Percentiles rank a stretch among this genome's conserved stretches.
phyloP scores from a whole-genome alignment of 1,284 basidiomycete species.

The Lentinula novae-zelandiae region DNA sequence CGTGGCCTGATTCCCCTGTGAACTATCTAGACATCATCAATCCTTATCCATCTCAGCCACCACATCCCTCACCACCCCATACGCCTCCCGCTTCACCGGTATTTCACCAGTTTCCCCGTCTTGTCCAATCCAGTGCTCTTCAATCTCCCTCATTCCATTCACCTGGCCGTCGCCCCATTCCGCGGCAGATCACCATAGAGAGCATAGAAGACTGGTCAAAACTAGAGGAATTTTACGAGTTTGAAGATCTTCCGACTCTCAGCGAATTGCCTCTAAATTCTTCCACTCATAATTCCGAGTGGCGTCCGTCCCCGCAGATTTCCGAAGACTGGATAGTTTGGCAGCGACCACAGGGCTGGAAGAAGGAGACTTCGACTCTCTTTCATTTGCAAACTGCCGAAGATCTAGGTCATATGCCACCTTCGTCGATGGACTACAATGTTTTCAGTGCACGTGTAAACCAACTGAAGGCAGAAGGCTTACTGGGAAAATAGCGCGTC shows the following conservation, averaged over 20 bases:
- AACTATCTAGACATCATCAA: neutral
- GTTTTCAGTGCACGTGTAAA: conserved; percentile 5
- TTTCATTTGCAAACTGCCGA: neutral
- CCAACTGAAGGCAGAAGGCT: neutral
- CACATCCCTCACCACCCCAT: neutral
- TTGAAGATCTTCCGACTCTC: conserved; percentile 2
- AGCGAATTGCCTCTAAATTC: neutral
- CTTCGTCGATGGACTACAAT: conserved; percentile 2
- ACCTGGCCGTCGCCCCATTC: neutral
- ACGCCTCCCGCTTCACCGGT: neutral
- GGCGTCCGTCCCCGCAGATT: neutral
- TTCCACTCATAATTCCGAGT: neutral
- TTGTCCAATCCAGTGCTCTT: neutral
- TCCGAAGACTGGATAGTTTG: conserved; percentile 4
- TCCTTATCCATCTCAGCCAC: neutral
- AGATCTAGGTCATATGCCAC: neutral
- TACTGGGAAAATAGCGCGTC: neutral
- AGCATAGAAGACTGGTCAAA: neutral
- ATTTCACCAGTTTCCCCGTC: neutral
- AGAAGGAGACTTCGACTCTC: neutral
- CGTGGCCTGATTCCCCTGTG: neutral
- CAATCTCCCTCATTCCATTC: neutral
- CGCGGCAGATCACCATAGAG: neutral
- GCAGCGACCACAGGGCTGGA: neutral
- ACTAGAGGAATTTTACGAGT: neutral